These are phyloP conservation scores for Platanthera guangdongensis DNA, from an alignment of 106 monocot genomes.

Conservation along the genomic window DNA sequence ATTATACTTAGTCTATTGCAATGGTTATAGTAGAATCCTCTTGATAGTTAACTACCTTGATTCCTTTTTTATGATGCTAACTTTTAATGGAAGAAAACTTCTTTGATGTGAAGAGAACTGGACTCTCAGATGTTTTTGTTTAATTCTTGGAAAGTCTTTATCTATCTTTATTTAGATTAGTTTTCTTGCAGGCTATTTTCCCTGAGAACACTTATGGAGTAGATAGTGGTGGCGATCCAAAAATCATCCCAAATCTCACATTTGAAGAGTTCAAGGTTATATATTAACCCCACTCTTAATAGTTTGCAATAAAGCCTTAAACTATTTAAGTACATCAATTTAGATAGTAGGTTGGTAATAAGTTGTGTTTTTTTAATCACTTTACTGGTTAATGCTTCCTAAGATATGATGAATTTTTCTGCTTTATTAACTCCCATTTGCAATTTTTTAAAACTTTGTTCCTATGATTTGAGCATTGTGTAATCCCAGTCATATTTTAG, in stretches of 20 bases:
- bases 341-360: neutral
- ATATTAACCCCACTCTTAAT: neutral
- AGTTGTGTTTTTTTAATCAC: neutral
- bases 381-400: neutral
- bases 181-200: constrained; percentile 69
- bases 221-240: constrained; percentile 98
- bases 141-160: constrained; percentile 1
- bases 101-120: neutral
- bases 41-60: neutral
- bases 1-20: neutral
- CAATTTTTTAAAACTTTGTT: neutral
- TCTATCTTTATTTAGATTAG: constrained; percentile 3
- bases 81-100: neutral
- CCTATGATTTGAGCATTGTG: neutral
- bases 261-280: constrained; percentile 97
- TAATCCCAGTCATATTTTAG: no score
- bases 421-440: neutral
- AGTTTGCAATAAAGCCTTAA: neutral
- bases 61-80: neutral
- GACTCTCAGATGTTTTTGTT: neutral
- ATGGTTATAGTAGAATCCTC: neutral
- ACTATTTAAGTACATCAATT: neutral
- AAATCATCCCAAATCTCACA: constrained; percentile 89
- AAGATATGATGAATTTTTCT: neutral
- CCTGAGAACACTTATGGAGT: constrained; percentile 98